Evolutionary conservation across 495 filamentous ascomycete species (phyloP), one percentile per base, ranked within the genome.

Genomic region (Neurospora cerealis): DNA sequence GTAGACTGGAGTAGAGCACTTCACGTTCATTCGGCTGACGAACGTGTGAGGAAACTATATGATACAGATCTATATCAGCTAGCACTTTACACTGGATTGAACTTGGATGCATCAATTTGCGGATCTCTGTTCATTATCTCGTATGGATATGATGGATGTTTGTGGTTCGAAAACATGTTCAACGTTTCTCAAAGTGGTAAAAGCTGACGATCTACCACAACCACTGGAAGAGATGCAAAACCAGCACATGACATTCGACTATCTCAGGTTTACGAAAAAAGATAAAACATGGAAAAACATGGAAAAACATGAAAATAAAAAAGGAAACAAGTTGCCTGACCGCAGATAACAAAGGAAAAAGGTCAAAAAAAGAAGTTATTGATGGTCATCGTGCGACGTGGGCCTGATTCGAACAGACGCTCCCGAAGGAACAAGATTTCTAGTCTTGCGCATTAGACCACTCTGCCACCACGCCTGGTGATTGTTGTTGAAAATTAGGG

Each of bases 131-230:
- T 44, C 7, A 44, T 44, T 8, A 44, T n/a, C 17, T 9, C 7
- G 5, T 5, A 9, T 44, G 0, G 5, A n/a, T 2, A 0, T 44
- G 1, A 9, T 44, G 0, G 5, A n/a, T 2, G 0, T 44, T 4
- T 4, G 7, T 9, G 0, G 41, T 44, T 44, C 42, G 5, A 9
- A 44, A n/a, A 9, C 42, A 44, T 44, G 41, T 9, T 3, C 17
- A n/a, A 44, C 0, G 41, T 44, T 41, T 44, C 17, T n/a, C 42
- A n/a, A 10, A 44, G 7, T 44, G 3, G 3, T n/a, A 44, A 44
- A 44, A 44, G 7, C 19, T 9, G 42, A 44, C 42, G 39, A 41
- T 17, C 39, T 17, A 41, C 13, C 39, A 41, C 40, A 3, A 41
- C 5, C 42, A 10, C 19, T n/a, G 19, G 8, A n/a, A 8, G 8